Evolutionary conservation across 1,284 basidiomycete species (phyloP), one percentile per base, ranked within the genome.

Genomic region (Anthracocystis setariae): DNA sequence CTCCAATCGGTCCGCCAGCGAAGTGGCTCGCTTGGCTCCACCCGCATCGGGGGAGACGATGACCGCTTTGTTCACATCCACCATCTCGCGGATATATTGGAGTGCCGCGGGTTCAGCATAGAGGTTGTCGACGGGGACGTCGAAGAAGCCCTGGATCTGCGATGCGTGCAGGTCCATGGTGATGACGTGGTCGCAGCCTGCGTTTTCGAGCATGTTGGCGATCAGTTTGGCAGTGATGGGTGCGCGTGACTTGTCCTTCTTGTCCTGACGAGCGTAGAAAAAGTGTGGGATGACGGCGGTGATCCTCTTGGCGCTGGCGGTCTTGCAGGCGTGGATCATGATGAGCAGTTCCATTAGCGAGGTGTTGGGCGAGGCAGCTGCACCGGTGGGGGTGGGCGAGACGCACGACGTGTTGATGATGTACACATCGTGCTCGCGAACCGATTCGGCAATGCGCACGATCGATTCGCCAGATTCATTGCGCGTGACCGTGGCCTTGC

Each of bases 121-220:
- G 39, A 98, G 90, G 95, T 98, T 27, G 93, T 98, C 95, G 68
- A 98, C 95, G 17, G 96, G 96, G n/a, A 98, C 95, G 84, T 98
- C 95, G 84, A 99, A 99, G 87, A 99, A 99, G 33, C 96, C 96
- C 85, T 99, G 81, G 52, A 83, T 83, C 62, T 82, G 80, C 33
- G 72, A 74, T 0, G 81, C 81, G 54, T 83, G 81, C n/a, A 83
- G 56, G 54, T 83, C 81, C 80, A 83, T 83, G 5, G 81, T 83
- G 49, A 97, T 78, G 80, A 99, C 91, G 86, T 98, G 96, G 85
- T 98, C 95, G 82, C 95, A 98, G 3, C 96, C 96, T 23, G 94
- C 92, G 84, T 91, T 93, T 82, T 94, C 92, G 72, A 99, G 88
- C 95, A 99, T 98, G 85, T 98, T 98, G 61, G 96, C 96, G 23